Percentiles rank a stretch among this genome's conserved stretches.
Conservation (phyloP, 306 rosid species). For the Dalbergia oliveri region DNA sequence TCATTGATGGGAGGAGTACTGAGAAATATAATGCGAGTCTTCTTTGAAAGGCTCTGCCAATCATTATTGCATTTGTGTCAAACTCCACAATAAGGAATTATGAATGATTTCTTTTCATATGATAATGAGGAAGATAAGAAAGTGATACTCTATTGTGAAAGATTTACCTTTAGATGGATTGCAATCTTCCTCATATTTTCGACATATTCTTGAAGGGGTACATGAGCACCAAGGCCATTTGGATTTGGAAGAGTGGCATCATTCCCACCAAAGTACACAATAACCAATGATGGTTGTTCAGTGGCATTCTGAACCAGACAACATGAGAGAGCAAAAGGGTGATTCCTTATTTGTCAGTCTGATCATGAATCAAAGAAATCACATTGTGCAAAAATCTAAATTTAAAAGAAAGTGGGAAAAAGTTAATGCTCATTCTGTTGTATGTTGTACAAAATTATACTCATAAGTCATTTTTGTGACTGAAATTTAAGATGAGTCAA, state of each 20-base stretch:
- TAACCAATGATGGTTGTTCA: conserved; percentile 65
- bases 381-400: background rate
- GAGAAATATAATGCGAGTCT: conserved; percentile 61
- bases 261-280: conserved; percentile 78
- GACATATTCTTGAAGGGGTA: conserved; percentile 66
- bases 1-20: conserved; percentile 63
- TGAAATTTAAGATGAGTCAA: too few relatives aligned
- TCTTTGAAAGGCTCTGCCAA: conserved; percentile 59
- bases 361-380: too few relatives aligned
- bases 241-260: conserved; percentile 60
- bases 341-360: background rate
- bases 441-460: too few relatives aligned
- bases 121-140: background rate
- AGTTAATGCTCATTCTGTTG: too few relatives aligned
- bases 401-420: background rate
- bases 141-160: background rate
- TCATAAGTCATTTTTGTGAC: too few relatives aligned
- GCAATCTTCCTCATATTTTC: conserved; percentile 74
- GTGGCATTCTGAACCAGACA: conserved; percentile 49
- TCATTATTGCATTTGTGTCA: background rate
- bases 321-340: background rate
- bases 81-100: too few relatives aligned
- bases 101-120: background rate
- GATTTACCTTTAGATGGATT: conserved; percentile 57
- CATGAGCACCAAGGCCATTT: conserved; percentile 55